These are phyloP conservation scores for Gamarada debralockiae DNA, from an alignment of 495 filamentous ascomycete species.

Conservation along the genomic window DNA sequence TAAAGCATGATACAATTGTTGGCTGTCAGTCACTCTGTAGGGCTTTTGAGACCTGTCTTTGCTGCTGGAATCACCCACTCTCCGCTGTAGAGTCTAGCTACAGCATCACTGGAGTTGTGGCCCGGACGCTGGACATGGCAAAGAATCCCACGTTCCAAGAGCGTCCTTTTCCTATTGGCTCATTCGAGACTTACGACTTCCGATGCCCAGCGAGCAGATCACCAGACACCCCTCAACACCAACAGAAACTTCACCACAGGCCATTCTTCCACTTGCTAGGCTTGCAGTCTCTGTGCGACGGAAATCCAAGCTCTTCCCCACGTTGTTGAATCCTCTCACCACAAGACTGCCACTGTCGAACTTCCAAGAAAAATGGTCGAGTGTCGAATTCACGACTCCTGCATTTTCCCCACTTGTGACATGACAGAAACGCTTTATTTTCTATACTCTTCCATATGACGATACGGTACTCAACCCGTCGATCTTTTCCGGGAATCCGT, in stretches of 20 bases:
- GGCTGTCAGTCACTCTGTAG: not conserved
- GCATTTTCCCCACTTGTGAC: too few relatives aligned
- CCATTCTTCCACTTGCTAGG: not conserved
- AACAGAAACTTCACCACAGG: not conserved
- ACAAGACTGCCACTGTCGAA: not conserved
- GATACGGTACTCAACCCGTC: not conserved
- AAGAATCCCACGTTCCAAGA: too few relatives aligned
- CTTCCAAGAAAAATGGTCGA: not conserved
- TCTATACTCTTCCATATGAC: too few relatives aligned
- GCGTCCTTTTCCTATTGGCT: too few relatives aligned
- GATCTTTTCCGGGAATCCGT: constrained; percentile 5
- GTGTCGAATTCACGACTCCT: too few relatives aligned
- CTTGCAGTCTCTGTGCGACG: not conserved
- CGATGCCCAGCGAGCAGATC: not conserved
- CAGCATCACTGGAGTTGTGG: not conserved
- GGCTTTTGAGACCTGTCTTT: not conserved
- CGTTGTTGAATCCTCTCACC: constrained; percentile 22
- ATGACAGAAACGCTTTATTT: too few relatives aligned
- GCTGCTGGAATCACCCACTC: not conserved
- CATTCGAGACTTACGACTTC: too few relatives aligned
- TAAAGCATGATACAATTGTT: constrained; percentile 5
- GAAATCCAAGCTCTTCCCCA: constrained; percentile 14
- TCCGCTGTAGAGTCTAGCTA: too few relatives aligned
- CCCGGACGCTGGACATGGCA: not conserved
- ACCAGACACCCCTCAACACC: constrained; percentile 4